A percentile compares a stretch with the other conserved stretches of the same genome.
These are phyloP conservation scores for Candida verbasci DNA, from an alignment of 805 yeast genomes.

Conservation along the genomic window DNA sequence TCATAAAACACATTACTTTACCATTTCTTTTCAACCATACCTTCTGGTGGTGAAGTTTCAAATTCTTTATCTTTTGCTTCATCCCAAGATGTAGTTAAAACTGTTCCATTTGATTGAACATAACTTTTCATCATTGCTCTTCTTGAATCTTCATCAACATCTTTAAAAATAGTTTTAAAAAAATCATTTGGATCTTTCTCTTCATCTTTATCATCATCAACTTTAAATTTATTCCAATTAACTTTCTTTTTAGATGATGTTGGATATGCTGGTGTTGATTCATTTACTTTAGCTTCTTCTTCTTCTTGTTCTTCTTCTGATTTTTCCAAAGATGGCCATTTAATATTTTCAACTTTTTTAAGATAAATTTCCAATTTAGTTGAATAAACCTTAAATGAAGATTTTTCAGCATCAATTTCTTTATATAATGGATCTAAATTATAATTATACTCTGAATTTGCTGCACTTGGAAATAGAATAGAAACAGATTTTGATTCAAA, in stretches of 20 bases:
- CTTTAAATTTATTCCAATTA: slow-evolving; percentile 62
- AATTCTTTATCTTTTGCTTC: slow-evolving; percentile 68
- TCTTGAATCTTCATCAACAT: slow-evolving; percentile 80
- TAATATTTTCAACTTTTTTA: slow-evolving; percentile 36
- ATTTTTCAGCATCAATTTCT: slow-evolving; percentile 43
- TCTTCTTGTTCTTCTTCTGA: slow-evolving; percentile 7
- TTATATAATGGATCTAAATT: slow-evolving; percentile 50
- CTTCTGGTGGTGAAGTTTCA: slow-evolving; percentile 72
- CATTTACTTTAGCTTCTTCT: slow-evolving; percentile 6
- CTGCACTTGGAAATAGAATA: slow-evolving; percentile 45
- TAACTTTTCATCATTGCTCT: slow-evolving; percentile 97
- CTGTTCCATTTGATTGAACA: slow-evolving; percentile 90
- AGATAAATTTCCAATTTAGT: slow-evolving; percentile 75
- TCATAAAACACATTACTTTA: slow-evolving; percentile 8
- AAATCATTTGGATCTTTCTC: slow-evolving; percentile 58
- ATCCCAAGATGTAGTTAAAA: slow-evolving; percentile 89
- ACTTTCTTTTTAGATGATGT: slow-evolving; percentile 56
- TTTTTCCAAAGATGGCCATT: slow-evolving; percentile 56
- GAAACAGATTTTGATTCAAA: slow-evolving; percentile 32
- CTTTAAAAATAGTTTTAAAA: slow-evolving; percentile 67
- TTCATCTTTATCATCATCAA: slow-evolving; percentile 43
- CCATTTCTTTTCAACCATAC: slow-evolving; percentile 60
- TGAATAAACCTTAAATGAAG: slow-evolving; percentile 50
- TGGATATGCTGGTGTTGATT: slow-evolving; percentile 43
- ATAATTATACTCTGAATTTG: slow-evolving; percentile 55